A percentile compares a stretch with the other conserved stretches of the same genome.
Evolutionary conservation across 805 yeast genomes (phyloP).

Genomic region (Sungouiozyma ichnusensis): DNA sequence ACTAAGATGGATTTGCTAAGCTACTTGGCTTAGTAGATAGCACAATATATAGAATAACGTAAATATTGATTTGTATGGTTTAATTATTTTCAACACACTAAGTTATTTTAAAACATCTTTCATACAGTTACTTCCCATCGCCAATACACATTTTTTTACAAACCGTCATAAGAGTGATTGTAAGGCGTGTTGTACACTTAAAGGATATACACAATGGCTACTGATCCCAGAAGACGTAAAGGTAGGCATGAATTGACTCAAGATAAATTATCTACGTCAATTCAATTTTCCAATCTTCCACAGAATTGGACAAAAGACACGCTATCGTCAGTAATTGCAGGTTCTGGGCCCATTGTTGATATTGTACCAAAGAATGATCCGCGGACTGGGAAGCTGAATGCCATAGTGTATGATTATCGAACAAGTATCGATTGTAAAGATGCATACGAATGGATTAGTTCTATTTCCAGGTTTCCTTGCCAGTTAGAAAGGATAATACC

Average conservation of each 20-base stretch:
- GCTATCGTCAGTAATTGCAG: conserved; percentile 55
- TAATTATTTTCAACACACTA: not conserved
- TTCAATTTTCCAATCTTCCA: conserved; percentile 40
- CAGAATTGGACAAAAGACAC: conserved; percentile 60
- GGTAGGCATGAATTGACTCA: conserved; percentile 27
- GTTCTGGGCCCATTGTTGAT: conserved; percentile 61
- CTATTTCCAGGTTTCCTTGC: conserved; percentile 23
- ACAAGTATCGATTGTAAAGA: conserved; percentile 20
- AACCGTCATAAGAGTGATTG: no score
- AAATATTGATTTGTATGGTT: no score
- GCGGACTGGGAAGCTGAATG: conserved; percentile 39
- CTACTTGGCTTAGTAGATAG: conserved; percentile 25
- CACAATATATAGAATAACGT: not conserved
- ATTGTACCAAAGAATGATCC: conserved; percentile 31
- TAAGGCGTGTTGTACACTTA: no score
- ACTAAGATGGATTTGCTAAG: conserved; percentile 78
- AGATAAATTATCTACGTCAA: conserved; percentile 21
- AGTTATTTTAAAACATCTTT: not conserved
- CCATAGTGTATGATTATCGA: conserved; percentile 17
- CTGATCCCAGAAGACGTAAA: conserved; percentile 28
- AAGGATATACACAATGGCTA: conserved; percentile 5
- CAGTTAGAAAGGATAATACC: conserved; percentile 20
- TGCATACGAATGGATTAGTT: conserved; percentile 18
- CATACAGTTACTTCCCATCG: not conserved
- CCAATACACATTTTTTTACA: no score